A percentile compares a stretch with the other conserved stretches of the same genome.
phyloP scores from a whole-genome alignment of 345 rosid species.

The Citrus australasica region DNA sequence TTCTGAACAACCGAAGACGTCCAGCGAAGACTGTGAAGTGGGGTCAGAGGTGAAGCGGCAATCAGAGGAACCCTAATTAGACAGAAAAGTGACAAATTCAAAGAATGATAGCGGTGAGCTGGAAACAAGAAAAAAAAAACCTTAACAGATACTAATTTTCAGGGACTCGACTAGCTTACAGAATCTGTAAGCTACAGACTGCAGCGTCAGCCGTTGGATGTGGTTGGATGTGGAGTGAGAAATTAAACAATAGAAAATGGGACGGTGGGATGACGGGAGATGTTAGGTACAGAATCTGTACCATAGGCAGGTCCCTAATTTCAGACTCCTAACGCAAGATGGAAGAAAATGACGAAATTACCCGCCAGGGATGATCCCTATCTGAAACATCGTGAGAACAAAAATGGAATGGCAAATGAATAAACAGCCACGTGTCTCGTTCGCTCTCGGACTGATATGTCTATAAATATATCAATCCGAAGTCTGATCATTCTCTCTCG shows the following conservation, averaged over 20 bases:
- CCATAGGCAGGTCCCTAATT: too few relatives aligned
- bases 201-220: too few relatives aligned
- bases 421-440: background rate
- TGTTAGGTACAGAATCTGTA: too few relatives aligned
- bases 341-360: background rate
- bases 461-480: too few relatives aligned
- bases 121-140: background rate
- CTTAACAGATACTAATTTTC: background rate
- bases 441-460: background rate
- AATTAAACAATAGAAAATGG: too few relatives aligned
- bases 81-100: background rate
- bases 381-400: background rate
- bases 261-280: too few relatives aligned
- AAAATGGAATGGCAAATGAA: background rate
- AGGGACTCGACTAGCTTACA: too few relatives aligned
- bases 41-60: too few relatives aligned
- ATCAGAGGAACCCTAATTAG: conserved; percentile 4
- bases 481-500: fast-evolving
- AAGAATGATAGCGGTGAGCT: background rate
- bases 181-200: too few relatives aligned
- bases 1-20: background rate
- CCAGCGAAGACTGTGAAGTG: background rate
- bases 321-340: background rate
- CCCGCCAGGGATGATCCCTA: background rate
- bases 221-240: too few relatives aligned